phyloP scores from a whole-genome alignment of 140 eudicot species.

The Stevia rebaudiana region DNA sequence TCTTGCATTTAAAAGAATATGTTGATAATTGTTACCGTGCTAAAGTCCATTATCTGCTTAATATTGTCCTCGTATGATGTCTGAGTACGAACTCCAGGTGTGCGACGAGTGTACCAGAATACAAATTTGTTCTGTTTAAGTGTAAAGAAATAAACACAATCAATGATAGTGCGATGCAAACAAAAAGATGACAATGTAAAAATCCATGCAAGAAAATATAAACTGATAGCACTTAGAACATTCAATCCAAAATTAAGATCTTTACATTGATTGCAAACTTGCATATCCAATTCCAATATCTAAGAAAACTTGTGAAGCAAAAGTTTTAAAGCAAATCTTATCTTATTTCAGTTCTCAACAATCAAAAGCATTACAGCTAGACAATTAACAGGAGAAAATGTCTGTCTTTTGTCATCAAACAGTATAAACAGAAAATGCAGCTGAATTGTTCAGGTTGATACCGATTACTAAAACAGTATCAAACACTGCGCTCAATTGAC shows the following conservation, averaged over 20 bases:
- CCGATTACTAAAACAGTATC: background rate
- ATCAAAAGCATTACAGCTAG: background rate
- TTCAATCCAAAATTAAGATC: conserved; percentile 21
- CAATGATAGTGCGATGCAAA: background rate
- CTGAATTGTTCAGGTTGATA: background rate
- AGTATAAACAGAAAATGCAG: background rate
- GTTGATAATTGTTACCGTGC: conserved; percentile 50
- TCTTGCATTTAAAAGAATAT: background rate
- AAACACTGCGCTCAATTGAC: background rate
- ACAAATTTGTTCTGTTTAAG: conserved; percentile 70
- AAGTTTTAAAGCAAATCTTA: background rate
- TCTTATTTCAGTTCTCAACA: background rate
- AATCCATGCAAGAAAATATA: background rate
- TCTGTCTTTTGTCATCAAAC: conserved; percentile 4
- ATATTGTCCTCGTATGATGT: conserved; percentile 93
- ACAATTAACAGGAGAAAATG: background rate
- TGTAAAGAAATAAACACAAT: conserved; percentile 2
- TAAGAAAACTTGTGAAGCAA: background rate
- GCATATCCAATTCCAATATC: too few species aligned
- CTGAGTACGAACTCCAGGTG: conserved; percentile 89
- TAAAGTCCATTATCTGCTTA: conserved; percentile 83
- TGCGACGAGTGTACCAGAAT: conserved; percentile 99
- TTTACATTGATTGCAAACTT: background rate
- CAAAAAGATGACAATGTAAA: background rate
- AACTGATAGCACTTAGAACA: conserved; percentile 3